Evolutionary conservation across 352 stramenopile genomes (phyloP).

Genomic region (Salisapilia sapeloensis): DNA sequence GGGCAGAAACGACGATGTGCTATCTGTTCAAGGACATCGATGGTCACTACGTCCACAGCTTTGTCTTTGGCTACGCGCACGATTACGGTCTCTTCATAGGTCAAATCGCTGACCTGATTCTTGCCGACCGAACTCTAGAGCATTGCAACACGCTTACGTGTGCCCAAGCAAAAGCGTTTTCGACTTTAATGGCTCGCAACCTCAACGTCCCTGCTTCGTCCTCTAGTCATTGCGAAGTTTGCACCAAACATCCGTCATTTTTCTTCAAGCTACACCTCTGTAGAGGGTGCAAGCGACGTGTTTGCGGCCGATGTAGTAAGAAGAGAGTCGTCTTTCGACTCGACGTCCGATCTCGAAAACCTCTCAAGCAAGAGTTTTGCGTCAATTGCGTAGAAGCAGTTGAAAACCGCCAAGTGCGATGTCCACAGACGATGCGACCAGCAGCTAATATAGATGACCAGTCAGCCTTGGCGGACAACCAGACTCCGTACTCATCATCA

Average conservation of each 20-base stretch:
- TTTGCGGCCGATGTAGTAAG: constrained; percentile 27
- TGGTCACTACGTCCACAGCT: constrained; percentile 31
- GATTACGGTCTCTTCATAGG: constrained; percentile 17
- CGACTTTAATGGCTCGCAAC: constrained; percentile 16
- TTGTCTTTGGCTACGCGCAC: constrained; percentile 29
- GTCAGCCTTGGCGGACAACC: too few species aligned
- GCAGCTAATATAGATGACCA: too few species aligned
- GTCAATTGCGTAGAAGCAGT: constrained; percentile 35
- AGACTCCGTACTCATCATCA: too few species aligned
- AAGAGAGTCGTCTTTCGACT: constrained; percentile 30
- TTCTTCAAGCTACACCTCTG: too few species aligned
- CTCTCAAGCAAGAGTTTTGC: constrained; percentile 29
- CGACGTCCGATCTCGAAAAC: constrained; percentile 17
- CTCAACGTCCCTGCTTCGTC: constrained; percentile 14
- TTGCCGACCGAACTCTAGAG: constrained; percentile 24
- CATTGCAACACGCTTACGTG: constrained; percentile 20
- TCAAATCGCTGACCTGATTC: constrained; percentile 19
- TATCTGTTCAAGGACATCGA: constrained; percentile 39
- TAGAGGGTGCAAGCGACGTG: constrained; percentile 32
- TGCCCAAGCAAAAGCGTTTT: constrained; percentile 35
- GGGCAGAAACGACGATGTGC: constrained; percentile 29
- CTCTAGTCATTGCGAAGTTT: constrained; percentile 25
- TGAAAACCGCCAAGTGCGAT: constrained; percentile 8
- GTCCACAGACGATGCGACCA: too few species aligned
- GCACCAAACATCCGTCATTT: too few species aligned